Evolutionary conservation across 2,329 filamentous ascomycete species (phyloP).

Genomic region (Colletotrichum eleusines): DNA sequence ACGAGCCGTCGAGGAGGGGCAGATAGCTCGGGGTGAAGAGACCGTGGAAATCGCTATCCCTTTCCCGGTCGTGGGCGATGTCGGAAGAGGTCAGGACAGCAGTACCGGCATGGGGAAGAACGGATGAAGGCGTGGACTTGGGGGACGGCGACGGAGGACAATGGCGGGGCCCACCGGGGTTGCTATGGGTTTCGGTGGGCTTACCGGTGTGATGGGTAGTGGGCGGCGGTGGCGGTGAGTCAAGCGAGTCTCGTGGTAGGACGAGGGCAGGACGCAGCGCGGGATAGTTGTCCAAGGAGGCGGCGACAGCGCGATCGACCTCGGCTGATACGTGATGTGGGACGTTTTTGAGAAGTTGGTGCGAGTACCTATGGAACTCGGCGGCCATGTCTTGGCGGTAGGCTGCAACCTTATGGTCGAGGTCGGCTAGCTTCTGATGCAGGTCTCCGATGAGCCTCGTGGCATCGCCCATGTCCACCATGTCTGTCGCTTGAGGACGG

Average conservation of each 20-base stretch:
- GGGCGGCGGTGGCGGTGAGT: constrained; percentile 50
- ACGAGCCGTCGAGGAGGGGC: constrained; percentile 67
- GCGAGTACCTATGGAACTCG: constrained; percentile 68
- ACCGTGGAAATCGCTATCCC: constrained; percentile 71
- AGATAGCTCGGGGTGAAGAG: constrained; percentile 74
- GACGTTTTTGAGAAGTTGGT: constrained; percentile 61
- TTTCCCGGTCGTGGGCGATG: constrained; percentile 56
- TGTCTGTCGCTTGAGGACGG: constrained; percentile 34
- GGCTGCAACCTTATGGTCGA: constrained; percentile 67
- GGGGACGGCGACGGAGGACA: constrained; percentile 30
- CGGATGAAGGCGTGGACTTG: constrained; percentile 30
- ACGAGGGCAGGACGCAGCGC: constrained; percentile 55
- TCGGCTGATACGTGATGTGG: constrained; percentile 59
- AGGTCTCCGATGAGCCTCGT: constrained; percentile 65
- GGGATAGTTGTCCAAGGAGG: constrained; percentile 59
- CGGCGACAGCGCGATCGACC: constrained; percentile 61
- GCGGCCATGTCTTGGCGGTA: constrained; percentile 69
- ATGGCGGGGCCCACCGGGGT: constrained; percentile 17
- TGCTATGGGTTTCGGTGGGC: constrained; percentile 15
- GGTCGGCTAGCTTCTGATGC: constrained; percentile 65
- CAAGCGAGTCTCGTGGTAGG: constrained; percentile 46
- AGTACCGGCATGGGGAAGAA: constrained; percentile 33
- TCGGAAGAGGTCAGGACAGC: constrained; percentile 36
- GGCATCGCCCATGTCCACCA: constrained; percentile 58
- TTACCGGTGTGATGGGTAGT: constrained; percentile 43